These are phyloP conservation scores for Colletotrichum somersetense DNA, from an alignment of 2,329 filamentous ascomycete species.

Conservation along the genomic window DNA sequence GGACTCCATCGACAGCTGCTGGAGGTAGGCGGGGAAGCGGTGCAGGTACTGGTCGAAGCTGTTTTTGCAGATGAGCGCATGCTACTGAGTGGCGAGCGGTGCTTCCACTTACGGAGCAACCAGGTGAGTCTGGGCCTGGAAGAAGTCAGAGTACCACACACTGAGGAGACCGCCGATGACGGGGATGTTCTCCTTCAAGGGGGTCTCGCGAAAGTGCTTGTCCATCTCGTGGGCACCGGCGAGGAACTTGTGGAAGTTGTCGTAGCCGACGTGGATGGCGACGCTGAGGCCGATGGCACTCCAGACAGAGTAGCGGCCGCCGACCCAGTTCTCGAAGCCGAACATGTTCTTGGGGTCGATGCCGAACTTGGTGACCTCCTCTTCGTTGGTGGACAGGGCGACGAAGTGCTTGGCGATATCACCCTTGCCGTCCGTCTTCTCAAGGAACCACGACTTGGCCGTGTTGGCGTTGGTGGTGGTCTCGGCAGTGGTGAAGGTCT, in stretches of 20 bases:
- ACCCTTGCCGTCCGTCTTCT: conserved; percentile 79
- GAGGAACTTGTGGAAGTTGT: conserved; percentile 98
- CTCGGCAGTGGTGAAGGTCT: conserved; percentile 99
- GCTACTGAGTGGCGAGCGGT: too few relatives aligned
- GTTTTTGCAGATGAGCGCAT: conserved; percentile 17
- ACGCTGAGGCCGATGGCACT: conserved; percentile 97
- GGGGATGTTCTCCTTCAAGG: conserved; percentile 95
- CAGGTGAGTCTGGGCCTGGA: conserved; percentile 96
- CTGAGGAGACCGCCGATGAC: conserved; percentile 91
- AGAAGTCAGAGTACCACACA: conserved; percentile 99
- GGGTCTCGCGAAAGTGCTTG: conserved; percentile 94
- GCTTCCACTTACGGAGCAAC: conserved; percentile 82
- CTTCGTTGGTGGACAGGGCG: conserved; percentile 94
- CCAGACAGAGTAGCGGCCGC: conserved; percentile 98
- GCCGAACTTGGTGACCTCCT: conserved; percentile 97
- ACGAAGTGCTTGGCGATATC: conserved; percentile 99
- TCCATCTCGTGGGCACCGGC: conserved; percentile 97
- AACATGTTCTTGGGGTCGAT: conserved; percentile 99
- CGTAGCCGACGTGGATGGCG: conserved; percentile 92
- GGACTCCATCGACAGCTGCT: conserved; percentile 99
- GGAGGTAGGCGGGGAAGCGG: conserved; percentile 98
- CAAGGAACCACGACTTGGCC: conserved; percentile 96
- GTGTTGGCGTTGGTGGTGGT: conserved; percentile 97
- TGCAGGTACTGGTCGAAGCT: conserved; percentile 99
- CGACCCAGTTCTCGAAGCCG: conserved; percentile 98